Evolutionary conservation across 2,329 filamentous ascomycete species (phyloP).

Genomic region (Neurospora crassa): DNA sequence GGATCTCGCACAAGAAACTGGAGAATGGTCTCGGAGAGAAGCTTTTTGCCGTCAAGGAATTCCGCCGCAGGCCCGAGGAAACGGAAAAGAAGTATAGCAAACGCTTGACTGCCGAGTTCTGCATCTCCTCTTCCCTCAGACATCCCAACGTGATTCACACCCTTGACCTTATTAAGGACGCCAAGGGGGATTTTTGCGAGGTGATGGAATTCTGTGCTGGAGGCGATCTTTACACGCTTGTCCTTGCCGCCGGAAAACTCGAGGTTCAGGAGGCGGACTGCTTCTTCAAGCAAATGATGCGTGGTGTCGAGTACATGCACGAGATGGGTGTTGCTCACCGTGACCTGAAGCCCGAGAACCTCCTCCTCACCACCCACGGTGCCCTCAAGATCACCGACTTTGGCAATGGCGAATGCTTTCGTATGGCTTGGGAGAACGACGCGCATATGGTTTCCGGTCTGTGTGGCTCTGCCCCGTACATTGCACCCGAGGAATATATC

Average conservation of each 20-base stretch:
- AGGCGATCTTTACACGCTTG: conserved; percentile 88
- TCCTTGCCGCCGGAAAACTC: conserved; percentile 83
- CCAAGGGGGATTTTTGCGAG: conserved; percentile 96
- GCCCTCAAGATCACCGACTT: conserved; percentile 97
- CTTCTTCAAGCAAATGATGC: conserved; percentile 99
- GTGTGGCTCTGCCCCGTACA: conserved; percentile 94
- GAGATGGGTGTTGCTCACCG: conserved; percentile 98
- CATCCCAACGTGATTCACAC: conserved; percentile 99
- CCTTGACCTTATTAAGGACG: conserved; percentile 85
- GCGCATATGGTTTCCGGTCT: conserved; percentile 96
- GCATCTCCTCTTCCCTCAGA: conserved; percentile 91
- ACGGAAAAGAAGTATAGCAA: conserved; percentile 98
- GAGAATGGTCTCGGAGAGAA: conserved; percentile 75
- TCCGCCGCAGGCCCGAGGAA: conserved; percentile 86
- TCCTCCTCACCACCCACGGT: conserved; percentile 85
- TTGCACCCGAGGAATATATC: conserved; percentile 91
- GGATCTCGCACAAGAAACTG: conserved; percentile 92
- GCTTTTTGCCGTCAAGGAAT: conserved; percentile 96
- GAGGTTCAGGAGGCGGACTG: conserved; percentile 92
- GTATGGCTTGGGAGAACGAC: conserved; percentile 98
- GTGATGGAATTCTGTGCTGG: conserved; percentile 99
- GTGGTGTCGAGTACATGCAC: conserved; percentile 97
- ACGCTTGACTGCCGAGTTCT: conserved; percentile 92
- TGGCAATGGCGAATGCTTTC: conserved; percentile 97
- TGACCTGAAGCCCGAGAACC: conserved; percentile 92